Evolutionary conservation across 2,329 filamentous ascomycete genomes (phyloP).

Genomic region (Apiospora marii): DNA sequence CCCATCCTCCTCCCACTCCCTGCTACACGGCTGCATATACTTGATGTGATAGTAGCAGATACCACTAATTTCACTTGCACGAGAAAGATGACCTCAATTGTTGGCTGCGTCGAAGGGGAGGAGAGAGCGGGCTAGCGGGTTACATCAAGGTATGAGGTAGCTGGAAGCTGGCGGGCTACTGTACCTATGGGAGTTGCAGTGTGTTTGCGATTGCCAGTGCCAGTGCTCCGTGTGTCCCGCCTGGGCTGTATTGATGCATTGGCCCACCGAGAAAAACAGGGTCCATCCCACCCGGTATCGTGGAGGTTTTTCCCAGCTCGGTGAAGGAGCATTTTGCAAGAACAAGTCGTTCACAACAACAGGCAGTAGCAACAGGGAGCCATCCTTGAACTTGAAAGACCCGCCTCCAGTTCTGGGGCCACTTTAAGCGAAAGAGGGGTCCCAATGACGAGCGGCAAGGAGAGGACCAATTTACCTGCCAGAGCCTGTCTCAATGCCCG

Average conservation of each 20-base stretch:
- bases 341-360: not conserved
- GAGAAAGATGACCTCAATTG: not conserved
- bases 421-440: conserved; percentile 4
- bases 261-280: conserved; percentile 8
- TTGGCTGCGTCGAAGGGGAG: not conserved
- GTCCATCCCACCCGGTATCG: not conserved
- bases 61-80: not conserved
- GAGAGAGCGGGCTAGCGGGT: not conserved
- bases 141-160: too few relatives aligned
- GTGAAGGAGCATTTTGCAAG: not conserved
- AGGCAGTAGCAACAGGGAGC: conserved; percentile 17
- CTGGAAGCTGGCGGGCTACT: too few relatives aligned
- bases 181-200: too few relatives aligned
- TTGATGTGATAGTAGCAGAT: not conserved
- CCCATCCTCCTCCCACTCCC: not conserved
- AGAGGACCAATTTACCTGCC: not conserved
- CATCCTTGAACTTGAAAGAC: not conserved
- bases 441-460: conserved; percentile 14
- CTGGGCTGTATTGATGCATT: not conserved
- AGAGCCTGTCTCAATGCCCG: not conserved
- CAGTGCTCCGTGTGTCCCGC: not conserved
- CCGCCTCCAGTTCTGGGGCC: not conserved
- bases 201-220: not conserved
- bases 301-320: conserved; percentile 1
- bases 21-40: not conserved